Evolutionary conservation across 352 stramenopile genomes (phyloP).

Genomic region (Phytophthora macrochlamydospora): DNA sequence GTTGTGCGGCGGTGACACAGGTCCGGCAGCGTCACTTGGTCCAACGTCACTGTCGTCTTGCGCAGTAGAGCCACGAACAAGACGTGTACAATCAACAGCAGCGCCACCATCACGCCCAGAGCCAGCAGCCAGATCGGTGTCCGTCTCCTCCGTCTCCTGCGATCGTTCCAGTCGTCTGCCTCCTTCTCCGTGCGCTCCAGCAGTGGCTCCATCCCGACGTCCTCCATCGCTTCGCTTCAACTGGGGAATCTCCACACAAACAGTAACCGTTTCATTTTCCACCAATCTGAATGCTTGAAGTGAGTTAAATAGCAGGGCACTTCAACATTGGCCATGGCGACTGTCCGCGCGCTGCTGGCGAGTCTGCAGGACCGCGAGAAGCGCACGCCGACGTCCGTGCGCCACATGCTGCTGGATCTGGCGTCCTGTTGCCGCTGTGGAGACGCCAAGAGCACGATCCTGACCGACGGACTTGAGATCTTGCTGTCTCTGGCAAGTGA

Average conservation of each 20-base stretch:
- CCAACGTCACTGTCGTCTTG: conserved; percentile 61
- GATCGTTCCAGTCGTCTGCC: conserved; percentile 2
- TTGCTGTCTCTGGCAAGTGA: conserved; percentile 31
- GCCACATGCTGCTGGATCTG: conserved; percentile 39
- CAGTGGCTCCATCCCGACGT: conserved; percentile 23
- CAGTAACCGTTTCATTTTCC: background rate
- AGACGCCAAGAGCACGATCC: conserved; percentile 38
- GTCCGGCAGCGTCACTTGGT: conserved; percentile 70
- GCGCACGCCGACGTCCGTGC: conserved; percentile 18
- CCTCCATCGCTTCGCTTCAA: conserved; percentile 4
- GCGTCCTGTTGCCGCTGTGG: conserved; percentile 43
- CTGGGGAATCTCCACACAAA: conserved; percentile 2
- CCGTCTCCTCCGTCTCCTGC: conserved; percentile 4
- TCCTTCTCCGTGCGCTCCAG: conserved; percentile 5
- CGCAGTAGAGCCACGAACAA: conserved; percentile 67
- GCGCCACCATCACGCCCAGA: conserved; percentile 27
- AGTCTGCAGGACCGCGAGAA: conserved; percentile 40
- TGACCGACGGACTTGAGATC: conserved; percentile 34
- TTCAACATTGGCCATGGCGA: conserved; percentile 48
- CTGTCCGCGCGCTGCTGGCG: conserved; percentile 45
- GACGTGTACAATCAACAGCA: conserved; percentile 61
- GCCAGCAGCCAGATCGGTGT: conserved; percentile 26
- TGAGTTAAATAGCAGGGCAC: background rate
- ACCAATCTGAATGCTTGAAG: conserved; percentile 8
- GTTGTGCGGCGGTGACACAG: conserved; percentile 62